These are phyloP conservation scores for Thuja plicata DNA, from an alignment of 83 land plant species.

Conservation along the genomic window DNA sequence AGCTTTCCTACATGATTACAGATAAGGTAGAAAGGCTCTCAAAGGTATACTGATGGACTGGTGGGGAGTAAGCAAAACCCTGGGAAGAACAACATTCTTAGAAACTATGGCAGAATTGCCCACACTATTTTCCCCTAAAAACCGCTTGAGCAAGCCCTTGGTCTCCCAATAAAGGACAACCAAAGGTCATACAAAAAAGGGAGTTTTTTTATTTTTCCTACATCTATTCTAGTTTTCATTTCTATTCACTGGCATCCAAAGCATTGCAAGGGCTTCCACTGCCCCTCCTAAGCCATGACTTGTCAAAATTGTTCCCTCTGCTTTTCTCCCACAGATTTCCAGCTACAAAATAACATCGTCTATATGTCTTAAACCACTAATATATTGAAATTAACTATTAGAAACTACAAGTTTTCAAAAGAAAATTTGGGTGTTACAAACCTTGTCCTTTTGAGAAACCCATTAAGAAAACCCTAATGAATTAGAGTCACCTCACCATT, in stretches of 20 bases:
- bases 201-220: not conserved
- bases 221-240: not conserved
- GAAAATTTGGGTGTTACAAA: not conserved
- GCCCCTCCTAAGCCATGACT: not conserved
- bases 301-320: not conserved
- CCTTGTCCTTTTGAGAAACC: not conserved
- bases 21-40: not conserved
- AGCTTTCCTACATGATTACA: not conserved
- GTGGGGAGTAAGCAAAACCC: not conserved
- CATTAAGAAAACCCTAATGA: not conserved
- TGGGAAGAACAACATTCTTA: constrained; percentile 1
- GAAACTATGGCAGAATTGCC: not conserved
- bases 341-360: not conserved
- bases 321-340: not conserved
- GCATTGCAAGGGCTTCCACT: not conserved
- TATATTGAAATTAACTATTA: too few relatives aligned
- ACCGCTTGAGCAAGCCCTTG: constrained; percentile 3
- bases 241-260: not conserved
- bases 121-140: not conserved
- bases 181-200: not conserved
- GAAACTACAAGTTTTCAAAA: too few relatives aligned
- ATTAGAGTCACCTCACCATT: not conserved
- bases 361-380: not conserved
- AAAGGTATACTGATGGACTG: not conserved
- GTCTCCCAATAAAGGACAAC: not conserved